Percentiles rank a stretch among this genome's conserved stretches.
phyloP scores from a whole-genome alignment of 2,329 filamentous ascomycete species.

The Colletotrichum shisoi region DNA sequence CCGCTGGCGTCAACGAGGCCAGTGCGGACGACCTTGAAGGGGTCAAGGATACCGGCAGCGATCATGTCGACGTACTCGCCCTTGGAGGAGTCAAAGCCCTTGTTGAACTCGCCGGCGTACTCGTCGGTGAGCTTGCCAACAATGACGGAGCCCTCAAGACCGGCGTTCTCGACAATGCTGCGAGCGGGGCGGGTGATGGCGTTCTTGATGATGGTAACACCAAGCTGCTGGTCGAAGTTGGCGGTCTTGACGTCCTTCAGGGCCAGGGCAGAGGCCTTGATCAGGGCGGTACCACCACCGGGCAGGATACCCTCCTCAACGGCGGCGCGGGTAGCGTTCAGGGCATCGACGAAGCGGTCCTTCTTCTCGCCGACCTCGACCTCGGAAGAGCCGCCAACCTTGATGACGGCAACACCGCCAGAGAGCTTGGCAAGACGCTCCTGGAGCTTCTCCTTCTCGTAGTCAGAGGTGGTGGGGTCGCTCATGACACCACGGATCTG shows the following conservation, averaged over 20 bases:
- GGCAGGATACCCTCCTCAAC: conserved; percentile 99
- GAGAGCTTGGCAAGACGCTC: conserved; percentile 99
- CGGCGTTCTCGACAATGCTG: conserved; percentile 97
- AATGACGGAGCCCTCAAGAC: conserved; percentile 92
- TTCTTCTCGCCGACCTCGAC: conserved; percentile 99
- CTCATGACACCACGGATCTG: conserved; percentile 97
- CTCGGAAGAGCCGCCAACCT: conserved; percentile 96
- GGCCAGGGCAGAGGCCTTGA: conserved; percentile 94
- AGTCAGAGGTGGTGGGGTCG: conserved; percentile 94
- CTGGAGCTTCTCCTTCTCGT: conserved; percentile 99
- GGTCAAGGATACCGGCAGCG: conserved; percentile 92
- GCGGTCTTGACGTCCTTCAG: conserved; percentile 80
- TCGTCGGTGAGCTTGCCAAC: conserved; percentile 98
- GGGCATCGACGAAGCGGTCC: conserved; percentile 97
- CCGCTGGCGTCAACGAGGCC: conserved; percentile 93
- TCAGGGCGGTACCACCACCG: conserved; percentile 95
- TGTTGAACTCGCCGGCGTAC: conserved; percentile 92
- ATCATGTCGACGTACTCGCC: conserved; percentile 99
- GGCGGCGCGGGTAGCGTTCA: conserved; percentile 96
- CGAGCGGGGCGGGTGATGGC: conserved; percentile 95
- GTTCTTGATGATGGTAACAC: conserved; percentile 96
- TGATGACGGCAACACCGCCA: conserved; percentile 98
- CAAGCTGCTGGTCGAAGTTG: conserved; percentile 99
- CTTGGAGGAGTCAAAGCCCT: conserved; percentile 94
- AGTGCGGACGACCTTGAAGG: conserved; percentile 98